Evolutionary conservation across 768 basidiomycete species (phyloP).

Genomic region (Grammothele lineata): DNA sequence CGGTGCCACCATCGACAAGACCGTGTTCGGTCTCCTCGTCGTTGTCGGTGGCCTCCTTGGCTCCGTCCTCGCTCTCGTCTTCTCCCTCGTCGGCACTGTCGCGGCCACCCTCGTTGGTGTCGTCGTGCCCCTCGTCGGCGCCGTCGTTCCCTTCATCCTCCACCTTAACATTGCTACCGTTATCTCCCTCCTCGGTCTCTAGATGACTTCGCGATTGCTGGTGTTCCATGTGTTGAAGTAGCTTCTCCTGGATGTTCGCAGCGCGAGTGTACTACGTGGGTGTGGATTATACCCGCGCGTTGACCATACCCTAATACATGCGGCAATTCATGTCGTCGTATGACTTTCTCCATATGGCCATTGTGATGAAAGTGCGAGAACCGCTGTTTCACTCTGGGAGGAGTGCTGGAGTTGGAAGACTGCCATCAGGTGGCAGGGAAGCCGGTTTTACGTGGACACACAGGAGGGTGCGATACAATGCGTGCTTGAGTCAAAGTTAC

Average conservation of each 20-base stretch:
- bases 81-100: slow-evolving; percentile 18
- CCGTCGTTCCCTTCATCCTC: slow-evolving; percentile 18
- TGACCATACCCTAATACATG: slow-evolving; percentile 8
- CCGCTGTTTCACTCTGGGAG: too few species aligned
- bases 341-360: too few species aligned
- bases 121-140: slow-evolving; percentile 20
- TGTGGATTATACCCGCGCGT: slow-evolving; percentile 11
- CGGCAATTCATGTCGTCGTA: neutral
- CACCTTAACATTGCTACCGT: slow-evolving; percentile 21
- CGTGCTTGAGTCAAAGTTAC: too few species aligned
- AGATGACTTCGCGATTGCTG: neutral
- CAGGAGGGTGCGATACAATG: too few species aligned
- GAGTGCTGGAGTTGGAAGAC: too few species aligned
- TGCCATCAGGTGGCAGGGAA: too few species aligned
- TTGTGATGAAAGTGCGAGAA: too few species aligned
- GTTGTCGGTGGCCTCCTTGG: slow-evolving; percentile 23
- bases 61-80: slow-evolving; percentile 20
- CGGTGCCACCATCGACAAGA: slow-evolving; percentile 7
- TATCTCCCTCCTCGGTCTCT: slow-evolving; percentile 23
- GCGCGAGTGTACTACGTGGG: neutral
- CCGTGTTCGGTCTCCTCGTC: slow-evolving; percentile 19
- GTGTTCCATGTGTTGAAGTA: too few species aligned
- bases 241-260: neutral
- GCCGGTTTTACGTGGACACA: too few species aligned
- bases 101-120: slow-evolving; percentile 21